Conservation (phyloP, 2,329 filamentous ascomycete species). For the Paramyrothecium roridum region DNA sequence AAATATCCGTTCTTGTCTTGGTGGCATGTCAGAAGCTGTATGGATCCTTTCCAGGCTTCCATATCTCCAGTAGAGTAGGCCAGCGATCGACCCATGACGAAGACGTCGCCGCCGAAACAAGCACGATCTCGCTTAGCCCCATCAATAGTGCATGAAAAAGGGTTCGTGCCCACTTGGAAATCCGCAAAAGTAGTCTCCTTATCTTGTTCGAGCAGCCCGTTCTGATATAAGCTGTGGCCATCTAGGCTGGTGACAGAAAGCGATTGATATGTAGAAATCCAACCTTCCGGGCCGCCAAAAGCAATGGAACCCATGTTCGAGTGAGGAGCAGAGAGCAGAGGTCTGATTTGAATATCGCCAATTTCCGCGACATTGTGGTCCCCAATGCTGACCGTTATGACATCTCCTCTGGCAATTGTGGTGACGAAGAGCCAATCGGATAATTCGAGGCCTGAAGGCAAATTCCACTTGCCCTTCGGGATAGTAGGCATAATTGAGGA, state of each 20-base stretch:
- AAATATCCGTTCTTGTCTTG: slow-evolving; percentile 1
- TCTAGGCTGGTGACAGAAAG: neutral
- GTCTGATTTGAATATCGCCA: neutral
- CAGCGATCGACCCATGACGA: neutral
- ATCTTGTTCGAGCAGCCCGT: neutral
- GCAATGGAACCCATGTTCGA: neutral
- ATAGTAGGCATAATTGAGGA: neutral
- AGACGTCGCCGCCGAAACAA: slow-evolving; percentile 1
- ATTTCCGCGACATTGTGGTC: neutral
- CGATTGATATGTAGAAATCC: neutral
- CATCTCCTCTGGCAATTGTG: neutral
- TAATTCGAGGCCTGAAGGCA: neutral
- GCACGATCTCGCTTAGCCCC: slow-evolving; percentile 2
- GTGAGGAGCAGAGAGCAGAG: neutral
- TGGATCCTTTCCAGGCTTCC: neutral
- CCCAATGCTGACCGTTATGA: neutral
- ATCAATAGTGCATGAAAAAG: neutral
- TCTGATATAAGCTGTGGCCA: neutral
- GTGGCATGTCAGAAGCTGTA: neutral
- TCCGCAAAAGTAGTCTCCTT: neutral
- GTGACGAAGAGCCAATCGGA: neutral
- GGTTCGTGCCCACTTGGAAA: slow-evolving; percentile 2
- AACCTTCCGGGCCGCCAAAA: neutral
- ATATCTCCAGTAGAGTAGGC: neutral
- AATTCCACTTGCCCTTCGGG: neutral